A percentile compares a stretch with the other conserved stretches of the same genome.
Conservation (phyloP, 441 rosid species). For the Eutrema salsugineum region DNA sequence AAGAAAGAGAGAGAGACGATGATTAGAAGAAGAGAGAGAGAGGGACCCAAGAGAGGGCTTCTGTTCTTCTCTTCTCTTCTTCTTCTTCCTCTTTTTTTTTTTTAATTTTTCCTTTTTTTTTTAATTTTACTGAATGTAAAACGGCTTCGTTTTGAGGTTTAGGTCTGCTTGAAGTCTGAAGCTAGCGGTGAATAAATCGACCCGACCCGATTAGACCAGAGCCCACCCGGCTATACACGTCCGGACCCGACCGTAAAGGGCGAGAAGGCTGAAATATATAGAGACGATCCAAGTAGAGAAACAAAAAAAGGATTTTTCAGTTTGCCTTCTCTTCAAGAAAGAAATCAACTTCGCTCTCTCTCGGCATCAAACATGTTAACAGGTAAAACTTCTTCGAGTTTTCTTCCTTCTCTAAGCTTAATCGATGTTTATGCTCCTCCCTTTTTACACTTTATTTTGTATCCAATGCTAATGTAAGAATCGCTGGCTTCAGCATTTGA, state of each 20-base stretch:
- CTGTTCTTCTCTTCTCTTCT: not conserved
- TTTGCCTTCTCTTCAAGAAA: slow-evolving; percentile 2
- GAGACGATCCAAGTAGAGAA: not conserved
- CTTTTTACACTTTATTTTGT: not conserved
- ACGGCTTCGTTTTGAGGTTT: slow-evolving; percentile 8
- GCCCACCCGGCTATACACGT: not conserved
- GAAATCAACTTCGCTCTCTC: not conserved
- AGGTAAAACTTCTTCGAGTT: not conserved
- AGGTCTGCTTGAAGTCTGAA: not conserved
- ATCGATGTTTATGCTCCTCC: not conserved
- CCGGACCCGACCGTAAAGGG: not conserved
- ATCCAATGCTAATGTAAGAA: not conserved
- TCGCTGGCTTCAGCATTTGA: not conserved
- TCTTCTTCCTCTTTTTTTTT: not conserved
- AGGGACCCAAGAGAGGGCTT: slow-evolving; percentile 14
- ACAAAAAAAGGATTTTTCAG: not conserved
- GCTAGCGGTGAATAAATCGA: not conserved
- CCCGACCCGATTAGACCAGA: not conserved
- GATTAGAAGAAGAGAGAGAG: slow-evolving; percentile 23
- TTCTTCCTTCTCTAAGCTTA: not conserved
- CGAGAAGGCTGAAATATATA: not conserved
- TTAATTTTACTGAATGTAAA: not conserved
- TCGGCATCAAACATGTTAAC: slow-evolving; percentile 12
- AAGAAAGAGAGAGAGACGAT: slow-evolving; percentile 21
- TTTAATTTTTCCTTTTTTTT: not conserved